Base-by-base conservation (phyloP, 208 protist genomes). In the Endotrypanum monterogeii region DNA sequence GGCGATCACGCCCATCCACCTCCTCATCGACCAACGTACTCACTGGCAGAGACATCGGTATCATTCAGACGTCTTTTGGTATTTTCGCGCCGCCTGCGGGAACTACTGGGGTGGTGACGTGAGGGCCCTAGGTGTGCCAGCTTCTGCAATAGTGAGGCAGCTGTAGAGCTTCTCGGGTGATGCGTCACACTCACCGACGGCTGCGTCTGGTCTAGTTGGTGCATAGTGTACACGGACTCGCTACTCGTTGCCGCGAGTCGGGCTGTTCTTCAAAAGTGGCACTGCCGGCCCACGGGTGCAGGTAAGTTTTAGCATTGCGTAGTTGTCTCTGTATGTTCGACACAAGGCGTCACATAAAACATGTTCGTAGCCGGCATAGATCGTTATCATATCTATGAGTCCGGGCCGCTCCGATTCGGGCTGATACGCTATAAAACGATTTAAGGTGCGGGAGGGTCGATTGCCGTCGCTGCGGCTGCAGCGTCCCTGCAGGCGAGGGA, bases 361-460 rank as follows among this genome's bases (percentile, higher is more conserved):
- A 16, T 83, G 71, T 51, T 96, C 91, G n/a, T 82, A 83, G 14
- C 88, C 91, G 6, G 69, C 76, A 66, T 88, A 94, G 74, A 92
- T 85, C 28, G 66, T 58, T 57, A 96, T 54, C 77, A 96, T 84
- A 25, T 51, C 70, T 68, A 79, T 61, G 63, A 96, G 76, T 72
- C 82, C 88, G 32, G 57, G 52, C 37, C 76, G 73, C 67, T 86
- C 73, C 5, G 66, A 46, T 60, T 67, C 46, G 14, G 91, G 89
- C 68, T 96, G 91, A 65, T 72, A 65, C 51, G 85, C 69, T 41
- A 96, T 88, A 70, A 94, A 96, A 60, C 88, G 84, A 16, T 86
- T 77, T 35, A 94, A 73, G 39, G 91, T 96, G 75, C 78, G 82
- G 56, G 82, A 82, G 37, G 51, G 67, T 25, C 89, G 79, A 61